phyloP scores from a whole-genome alignment of 371 early-diverging fungal species.

The Blakeslea trispora region DNA sequence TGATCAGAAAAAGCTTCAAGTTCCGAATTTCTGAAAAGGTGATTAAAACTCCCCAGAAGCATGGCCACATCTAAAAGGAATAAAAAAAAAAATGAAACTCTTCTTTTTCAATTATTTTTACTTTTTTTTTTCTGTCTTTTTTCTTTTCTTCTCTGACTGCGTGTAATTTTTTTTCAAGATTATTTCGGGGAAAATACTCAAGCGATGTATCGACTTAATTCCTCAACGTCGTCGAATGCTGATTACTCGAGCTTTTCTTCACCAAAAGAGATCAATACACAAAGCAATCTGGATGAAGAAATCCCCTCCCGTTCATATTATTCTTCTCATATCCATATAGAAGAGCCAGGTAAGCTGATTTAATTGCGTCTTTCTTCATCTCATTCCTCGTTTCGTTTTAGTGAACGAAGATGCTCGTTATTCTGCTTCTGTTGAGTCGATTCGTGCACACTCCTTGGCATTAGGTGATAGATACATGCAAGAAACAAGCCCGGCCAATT shows the following conservation, averaged over 20 bases:
- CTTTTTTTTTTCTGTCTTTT: neutral
- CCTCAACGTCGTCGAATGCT: neutral
- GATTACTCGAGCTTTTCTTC: constrained; percentile 7
- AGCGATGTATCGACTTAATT: constrained; percentile 6
- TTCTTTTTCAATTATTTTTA: neutral
- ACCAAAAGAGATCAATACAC: constrained; percentile 23
- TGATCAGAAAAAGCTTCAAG: no score
- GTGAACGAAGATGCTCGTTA: constrained; percentile 30
- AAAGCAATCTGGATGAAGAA: constrained; percentile 27
- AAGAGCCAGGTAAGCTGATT: constrained; percentile 23
- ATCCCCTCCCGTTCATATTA: constrained; percentile 53
- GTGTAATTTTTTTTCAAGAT: no score
- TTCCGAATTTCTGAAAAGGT: no score
- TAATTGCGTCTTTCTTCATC: neutral
- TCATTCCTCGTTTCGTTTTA: constrained; percentile 2
- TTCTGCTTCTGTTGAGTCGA: constrained; percentile 52
- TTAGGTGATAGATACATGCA: constrained; percentile 40
- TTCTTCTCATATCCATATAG: constrained; percentile 42
- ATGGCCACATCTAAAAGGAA: no score
- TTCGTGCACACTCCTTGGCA: constrained; percentile 62
- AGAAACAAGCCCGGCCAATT: constrained; percentile 16
- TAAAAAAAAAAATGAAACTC: neutral
- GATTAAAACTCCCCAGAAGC: no score
- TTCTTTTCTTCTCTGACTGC: neutral
- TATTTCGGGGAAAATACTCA: neutral